A percentile compares a stretch with the other conserved stretches of the same genome.
phyloP scores from a whole-genome alignment of 108 stramenopile genomes.

The Fragilaria radians region DNA sequence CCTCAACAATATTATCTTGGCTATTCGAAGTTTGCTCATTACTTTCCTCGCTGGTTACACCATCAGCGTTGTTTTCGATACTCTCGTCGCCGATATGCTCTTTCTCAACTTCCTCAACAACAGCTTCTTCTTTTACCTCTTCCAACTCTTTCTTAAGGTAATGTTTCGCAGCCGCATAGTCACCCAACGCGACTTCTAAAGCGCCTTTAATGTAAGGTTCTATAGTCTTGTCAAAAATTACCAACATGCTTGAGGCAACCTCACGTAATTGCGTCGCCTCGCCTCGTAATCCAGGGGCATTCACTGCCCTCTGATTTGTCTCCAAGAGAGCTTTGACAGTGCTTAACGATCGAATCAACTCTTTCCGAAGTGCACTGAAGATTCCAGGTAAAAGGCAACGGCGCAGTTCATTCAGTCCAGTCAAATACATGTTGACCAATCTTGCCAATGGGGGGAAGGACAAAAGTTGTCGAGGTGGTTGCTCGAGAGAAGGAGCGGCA shows the following conservation, averaged over 20 bases:
- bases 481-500: slow-evolving; percentile 12
- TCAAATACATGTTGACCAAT: slow-evolving; percentile 67
- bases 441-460: slow-evolving; percentile 78
- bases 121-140: slow-evolving; percentile 14
- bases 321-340: slow-evolving; percentile 45
- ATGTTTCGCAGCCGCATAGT: slow-evolving; percentile 16
- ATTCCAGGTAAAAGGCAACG: slow-evolving; percentile 77
- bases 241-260: slow-evolving; percentile 50
- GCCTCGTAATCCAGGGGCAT: slow-evolving; percentile 68
- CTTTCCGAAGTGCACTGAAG: slow-evolving; percentile 38
- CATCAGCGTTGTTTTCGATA: background rate
- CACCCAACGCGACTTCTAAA: slow-evolving; percentile 69
- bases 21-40: too few relatives aligned
- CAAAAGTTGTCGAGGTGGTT: slow-evolving; percentile 66
- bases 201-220: slow-evolving; percentile 56
- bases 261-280: slow-evolving; percentile 64
- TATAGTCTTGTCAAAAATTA: slow-evolving; percentile 38
- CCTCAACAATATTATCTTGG: too few relatives aligned
- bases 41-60: background rate
- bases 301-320: slow-evolving; percentile 62
- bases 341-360: slow-evolving; percentile 19
- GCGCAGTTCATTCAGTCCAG: slow-evolving; percentile 77
- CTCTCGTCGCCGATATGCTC: slow-evolving; percentile 7
- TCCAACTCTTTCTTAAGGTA: slow-evolving; percentile 10
- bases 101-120: slow-evolving; percentile 20